Base-by-base conservation (phyloP, 148 eudicot genomes). In the Arctostaphylos glauca region DNA sequence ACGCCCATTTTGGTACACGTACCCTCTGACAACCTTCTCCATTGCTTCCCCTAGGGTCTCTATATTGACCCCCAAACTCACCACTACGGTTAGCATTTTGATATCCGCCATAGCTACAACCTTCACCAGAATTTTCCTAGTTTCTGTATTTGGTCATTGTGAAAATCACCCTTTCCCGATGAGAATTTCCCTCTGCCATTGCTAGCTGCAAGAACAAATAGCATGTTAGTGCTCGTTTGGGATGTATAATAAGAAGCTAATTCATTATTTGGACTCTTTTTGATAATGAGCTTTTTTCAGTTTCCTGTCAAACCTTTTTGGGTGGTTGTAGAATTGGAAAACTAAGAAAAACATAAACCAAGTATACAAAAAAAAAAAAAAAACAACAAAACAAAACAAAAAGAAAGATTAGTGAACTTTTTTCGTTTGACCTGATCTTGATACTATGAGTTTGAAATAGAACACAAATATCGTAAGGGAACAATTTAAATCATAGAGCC, bases 81-180 rank as follows among this genome's bases (percentile, higher is more conserved):
- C 73, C 79, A 25, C 25, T 43, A 15, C 83, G 78, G 50, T 67
- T 18, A 18, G 81, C 86, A 38, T 81, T 70, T 64, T 85, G 91
- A 25, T 84, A 84, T 74, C 88, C 85, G 16, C 75, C 77, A 52
- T 83, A 78, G 49, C 87, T 67, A 74, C 88, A 85, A 4, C 89
- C 91, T 43, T 79, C 86, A 10, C 85, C 83, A 50, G 60, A 86
- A 80, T 86, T 90, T 56, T 89, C 92, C n/a, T 90, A 85, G 59
- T 88, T 90, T 83, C 92, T 87, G 77, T 76, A 88, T 48, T 83
- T 83, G 1, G 81, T 86, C 91, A 85, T 89, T 89, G 43, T 89
- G 87, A 48, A 31, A 80, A 50, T 93, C 93, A 9, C 87, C 90
- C 56, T 89, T 88, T 66, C 90, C 92, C 9, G 84, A 77, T 74